Evolutionary conservation across 257 asterid species (phyloP).

Genomic region (Nicotiana undulata): DNA sequence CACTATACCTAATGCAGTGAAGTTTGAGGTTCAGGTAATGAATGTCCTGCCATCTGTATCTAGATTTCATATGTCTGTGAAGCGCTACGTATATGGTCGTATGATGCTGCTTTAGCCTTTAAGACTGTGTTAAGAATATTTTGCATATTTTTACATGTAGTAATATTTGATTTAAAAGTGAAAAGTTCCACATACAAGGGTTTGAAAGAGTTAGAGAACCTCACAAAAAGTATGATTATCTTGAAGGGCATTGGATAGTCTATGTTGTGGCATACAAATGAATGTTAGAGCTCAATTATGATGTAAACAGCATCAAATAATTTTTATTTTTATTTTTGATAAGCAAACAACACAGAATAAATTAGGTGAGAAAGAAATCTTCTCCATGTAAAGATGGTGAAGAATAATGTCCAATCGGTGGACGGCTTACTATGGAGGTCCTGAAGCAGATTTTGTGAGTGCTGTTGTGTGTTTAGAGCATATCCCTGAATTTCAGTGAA

Average conservation of each 20-base stretch:
- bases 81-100: too few relatives aligned
- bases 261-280: too few relatives aligned
- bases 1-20: constrained; percentile 43
- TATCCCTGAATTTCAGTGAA: not conserved
- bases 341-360: not conserved
- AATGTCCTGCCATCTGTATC: not conserved
- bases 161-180: too few relatives aligned
- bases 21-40: constrained; percentile 92
- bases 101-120: not conserved
- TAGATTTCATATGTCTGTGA: too few relatives aligned
- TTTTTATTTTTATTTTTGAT: too few relatives aligned
- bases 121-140: not conserved
- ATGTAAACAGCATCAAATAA: too few relatives aligned
- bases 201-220: too few relatives aligned
- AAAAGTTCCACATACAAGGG: too few relatives aligned
- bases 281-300: too few relatives aligned
- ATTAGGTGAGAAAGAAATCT: not conserved
- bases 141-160: too few relatives aligned
- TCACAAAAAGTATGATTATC: too few relatives aligned
- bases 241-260: too few relatives aligned
- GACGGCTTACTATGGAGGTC: not conserved
- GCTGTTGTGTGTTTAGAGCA: not conserved
- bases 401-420: not conserved
- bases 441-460: not conserved
- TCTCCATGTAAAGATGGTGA: not conserved